Evolutionary conservation across 1,284 basidiomycete genomes (phyloP), one percentile per base, ranked within the genome.

Genomic region (Pseudozyma pruni): DNA sequence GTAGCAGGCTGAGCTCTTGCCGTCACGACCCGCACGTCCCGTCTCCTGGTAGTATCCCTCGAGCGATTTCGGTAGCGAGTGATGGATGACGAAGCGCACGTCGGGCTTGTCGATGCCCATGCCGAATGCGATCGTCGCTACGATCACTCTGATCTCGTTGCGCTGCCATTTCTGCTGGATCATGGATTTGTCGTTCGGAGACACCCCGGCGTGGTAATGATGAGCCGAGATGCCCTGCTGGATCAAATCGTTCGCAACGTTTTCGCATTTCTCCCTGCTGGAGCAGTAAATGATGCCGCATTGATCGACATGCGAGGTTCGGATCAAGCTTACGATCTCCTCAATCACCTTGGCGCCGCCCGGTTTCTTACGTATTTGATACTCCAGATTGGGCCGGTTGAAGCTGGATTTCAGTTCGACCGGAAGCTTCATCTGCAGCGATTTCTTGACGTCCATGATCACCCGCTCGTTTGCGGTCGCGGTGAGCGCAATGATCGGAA

Each of bases 61-160:
- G 51, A 93, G 83, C 8, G 88, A 88, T 50, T 86, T 86, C 2
- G 92, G 90, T 17, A 91, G 67, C 11, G 87, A 86, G 59, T 89
- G 87, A 75, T 93, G 92, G 49, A 93, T 88, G 46, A 93, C 91
- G 76, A 87, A 91, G 61, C 90, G 88, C 8, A 91, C 91, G 74
- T 92, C 87, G 0, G 89, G 84, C 81, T 97, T 97, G 84, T 98
- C 94, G 60, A 98, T 94, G 16, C 94, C 95, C 95, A 98, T 97
- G 9, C 95, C 95, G 81, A 98, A 98, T 20, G 68, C 84, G 56
- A 84, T 84, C 33, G 95, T 98, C 1, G 94, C 95, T 29, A 96
- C 93, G 55, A 98, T 93, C 61, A 98, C 88, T 50, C 89, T 86
- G 72, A 90, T 88, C 32, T 86, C 84, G 29, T 89, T 90, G 1